Evolutionary conservation across 2,329 filamentous ascomycete species (phyloP), one percentile per base, ranked within the genome.

Genomic region (Neospermospora avenae): DNA sequence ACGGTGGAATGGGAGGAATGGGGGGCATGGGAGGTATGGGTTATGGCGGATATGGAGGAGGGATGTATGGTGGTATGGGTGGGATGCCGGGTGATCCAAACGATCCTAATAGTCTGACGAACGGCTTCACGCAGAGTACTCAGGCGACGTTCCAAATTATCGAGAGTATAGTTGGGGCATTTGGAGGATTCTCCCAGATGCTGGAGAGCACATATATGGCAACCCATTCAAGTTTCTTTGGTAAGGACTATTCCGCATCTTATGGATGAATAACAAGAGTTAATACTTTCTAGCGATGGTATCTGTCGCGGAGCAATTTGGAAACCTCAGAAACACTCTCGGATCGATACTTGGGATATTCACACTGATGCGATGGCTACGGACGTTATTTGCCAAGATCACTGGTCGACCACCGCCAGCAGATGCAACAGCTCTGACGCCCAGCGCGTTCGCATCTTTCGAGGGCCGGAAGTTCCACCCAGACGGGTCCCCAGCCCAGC

Each of bases 161-260:
- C 55, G 95, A 99, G 78, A 95, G 93, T 68, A 90, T 99, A 60
- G 95, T 99, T 14, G 91, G 91, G 24, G 93, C 95, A 2, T 99
- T 99, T 79, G 93, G 93, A 20, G 95, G 96, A 0, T 98, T 99
- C 73, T 91, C 96, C 13, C 95, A 99, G 79, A 99, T 99, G 95
- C 82, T 99, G 28, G 95, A 99, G 77, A 98, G 95, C 79, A 98
- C 95, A 11, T 99, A 97, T 71, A 99, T 99, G 96, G 95, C 96
- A 31, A 99, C 95, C 0, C 95, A 99, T 76, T 97, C 93, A 5
- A 96, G 91, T 57, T 99, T 99, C 76, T 99, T 98, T 71, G 93
- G 92, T 96, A 83, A 70, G 88, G 77, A 25, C n/a, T 4, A 41
- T 10, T 6, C 28, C 28, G 5, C 28, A 10, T 6, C 14, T 37